Evolutionary conservation across 495 filamentous ascomycete genomes (phyloP).

Genomic region (Tricharina praecox): DNA sequence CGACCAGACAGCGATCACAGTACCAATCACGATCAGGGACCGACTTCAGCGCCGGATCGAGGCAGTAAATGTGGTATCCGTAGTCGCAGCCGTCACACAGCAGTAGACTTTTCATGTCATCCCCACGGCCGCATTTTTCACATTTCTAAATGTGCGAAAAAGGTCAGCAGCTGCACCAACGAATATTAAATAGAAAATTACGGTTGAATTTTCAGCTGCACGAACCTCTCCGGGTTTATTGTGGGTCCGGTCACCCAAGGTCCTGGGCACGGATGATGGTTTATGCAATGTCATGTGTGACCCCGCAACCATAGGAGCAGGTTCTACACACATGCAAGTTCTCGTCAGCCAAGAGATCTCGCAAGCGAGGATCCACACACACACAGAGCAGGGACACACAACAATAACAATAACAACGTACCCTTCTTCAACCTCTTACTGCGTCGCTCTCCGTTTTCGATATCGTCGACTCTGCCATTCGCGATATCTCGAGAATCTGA

Average conservation of each 20-base stretch:
- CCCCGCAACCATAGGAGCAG: constrained; percentile 75
- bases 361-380: constrained; percentile 14
- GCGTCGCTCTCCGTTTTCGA: constrained; percentile 58
- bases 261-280: constrained; percentile 50
- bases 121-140: constrained; percentile 69
- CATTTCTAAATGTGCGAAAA: constrained; percentile 51
- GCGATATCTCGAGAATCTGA: constrained; percentile 19
- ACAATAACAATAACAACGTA: no score
- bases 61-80: constrained; percentile 71
- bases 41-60: constrained; percentile 69
- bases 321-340: constrained; percentile 39
- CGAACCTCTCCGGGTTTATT: constrained; percentile 60
- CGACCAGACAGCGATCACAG: constrained; percentile 86
- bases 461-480: constrained; percentile 36
- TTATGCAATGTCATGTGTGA: constrained; percentile 93
- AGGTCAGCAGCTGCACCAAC: background rate
- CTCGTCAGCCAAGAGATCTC: constrained; percentile 7
- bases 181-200: no score
- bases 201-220: constrained; percentile 4
- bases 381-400: constrained; percentile 14
- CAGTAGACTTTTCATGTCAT: constrained; percentile 52
- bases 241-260: constrained; percentile 47
- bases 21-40: constrained; percentile 86
- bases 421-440: constrained; percentile 92
- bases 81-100: constrained; percentile 88